phyloP scores from a whole-genome alignment of 495 filamentous ascomycete species.

The Amniculicola lignicola region DNA sequence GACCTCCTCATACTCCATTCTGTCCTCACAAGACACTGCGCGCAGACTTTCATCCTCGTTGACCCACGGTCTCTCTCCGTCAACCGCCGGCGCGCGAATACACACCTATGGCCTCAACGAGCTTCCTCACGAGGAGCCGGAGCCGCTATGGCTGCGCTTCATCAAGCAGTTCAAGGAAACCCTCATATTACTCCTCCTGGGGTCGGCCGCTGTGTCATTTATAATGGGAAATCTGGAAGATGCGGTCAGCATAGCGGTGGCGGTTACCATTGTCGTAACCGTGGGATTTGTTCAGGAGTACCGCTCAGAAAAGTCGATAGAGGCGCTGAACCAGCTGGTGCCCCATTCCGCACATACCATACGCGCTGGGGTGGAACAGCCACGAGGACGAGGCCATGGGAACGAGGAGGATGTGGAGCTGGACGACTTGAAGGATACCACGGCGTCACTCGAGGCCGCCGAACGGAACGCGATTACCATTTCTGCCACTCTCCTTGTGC shows the following conservation, averaged over 20 bases:
- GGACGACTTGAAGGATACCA: conserved; percentile 37
- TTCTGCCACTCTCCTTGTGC: conserved; percentile 79
- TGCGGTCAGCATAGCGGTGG: conserved; percentile 89
- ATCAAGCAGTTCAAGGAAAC: conserved; percentile 93
- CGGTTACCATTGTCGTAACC: conserved; percentile 93
- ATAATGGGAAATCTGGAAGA: conserved; percentile 95
- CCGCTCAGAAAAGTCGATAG: conserved; percentile 93
- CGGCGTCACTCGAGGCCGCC: conserved; percentile 50
- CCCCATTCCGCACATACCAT: conserved; percentile 93
- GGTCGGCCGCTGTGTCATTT: conserved; percentile 83
- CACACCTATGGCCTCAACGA: conserved; percentile 87
- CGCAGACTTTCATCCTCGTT: conserved; percentile 78
- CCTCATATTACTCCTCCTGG: conserved; percentile 83
- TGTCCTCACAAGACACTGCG: conserved; percentile 74
- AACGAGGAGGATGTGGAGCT: conserved; percentile 36
- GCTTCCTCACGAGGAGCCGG: conserved; percentile 86
- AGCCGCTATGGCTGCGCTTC: conserved; percentile 92
- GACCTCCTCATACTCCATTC: conserved; percentile 59
- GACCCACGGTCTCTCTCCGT: conserved; percentile 70
- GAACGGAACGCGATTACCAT: conserved; percentile 78
- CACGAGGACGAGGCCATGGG: conserved; percentile 15
- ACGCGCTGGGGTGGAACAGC: conserved; percentile 43
- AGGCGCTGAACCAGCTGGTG: conserved; percentile 88
- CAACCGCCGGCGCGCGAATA: conserved; percentile 75
- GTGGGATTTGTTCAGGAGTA: conserved; percentile 98